A percentile compares a stretch with the other conserved stretches of the same genome.
phyloP scores from a whole-genome alignment of 2,329 filamentous ascomycete genomes.

The Stachybotrys echinatus region DNA sequence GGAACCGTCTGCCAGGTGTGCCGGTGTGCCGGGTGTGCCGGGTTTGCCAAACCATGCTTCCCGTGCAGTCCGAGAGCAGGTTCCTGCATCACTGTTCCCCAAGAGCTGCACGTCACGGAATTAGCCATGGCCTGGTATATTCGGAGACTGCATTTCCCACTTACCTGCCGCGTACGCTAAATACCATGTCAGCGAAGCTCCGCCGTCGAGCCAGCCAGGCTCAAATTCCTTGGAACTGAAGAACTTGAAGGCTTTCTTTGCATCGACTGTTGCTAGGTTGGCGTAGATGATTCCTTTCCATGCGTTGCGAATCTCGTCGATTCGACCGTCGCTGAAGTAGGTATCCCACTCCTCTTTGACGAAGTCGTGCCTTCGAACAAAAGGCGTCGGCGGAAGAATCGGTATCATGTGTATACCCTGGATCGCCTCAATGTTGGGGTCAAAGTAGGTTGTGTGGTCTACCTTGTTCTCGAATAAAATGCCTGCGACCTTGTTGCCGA shows the following conservation, averaged over 20 bases:
- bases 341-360: slow-evolving; percentile 78
- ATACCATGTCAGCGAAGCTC: slow-evolving; percentile 81
- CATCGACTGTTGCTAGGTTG: slow-evolving; percentile 74
- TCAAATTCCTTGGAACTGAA: slow-evolving; percentile 66
- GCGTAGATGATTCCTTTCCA: slow-evolving; percentile 85
- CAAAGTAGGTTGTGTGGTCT: slow-evolving; percentile 90
- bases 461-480: slow-evolving; percentile 92
- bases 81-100: not conserved
- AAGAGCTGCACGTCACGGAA: not conserved
- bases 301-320: slow-evolving; percentile 61
- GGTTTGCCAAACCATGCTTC: too few relatives aligned
- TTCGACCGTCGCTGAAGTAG: slow-evolving; percentile 66
- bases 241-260: slow-evolving; percentile 65
- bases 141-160: slow-evolving; percentile 15
- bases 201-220: slow-evolving; percentile 68
- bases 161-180: slow-evolving; percentile 71
- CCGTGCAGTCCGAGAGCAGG: too few relatives aligned
- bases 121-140: not conserved
- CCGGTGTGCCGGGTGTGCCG: too few relatives aligned
- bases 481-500: slow-evolving; percentile 68
- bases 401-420: slow-evolving; percentile 82
- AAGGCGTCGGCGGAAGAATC: slow-evolving; percentile 60
- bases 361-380: slow-evolving; percentile 63
- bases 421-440: slow-evolving; percentile 65
- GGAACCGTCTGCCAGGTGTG: too few relatives aligned